Evolutionary conservation across 2,329 filamentous ascomycete genomes (phyloP), one percentile per base, ranked within the genome.

Genomic region (Fusarium redolens): DNA sequence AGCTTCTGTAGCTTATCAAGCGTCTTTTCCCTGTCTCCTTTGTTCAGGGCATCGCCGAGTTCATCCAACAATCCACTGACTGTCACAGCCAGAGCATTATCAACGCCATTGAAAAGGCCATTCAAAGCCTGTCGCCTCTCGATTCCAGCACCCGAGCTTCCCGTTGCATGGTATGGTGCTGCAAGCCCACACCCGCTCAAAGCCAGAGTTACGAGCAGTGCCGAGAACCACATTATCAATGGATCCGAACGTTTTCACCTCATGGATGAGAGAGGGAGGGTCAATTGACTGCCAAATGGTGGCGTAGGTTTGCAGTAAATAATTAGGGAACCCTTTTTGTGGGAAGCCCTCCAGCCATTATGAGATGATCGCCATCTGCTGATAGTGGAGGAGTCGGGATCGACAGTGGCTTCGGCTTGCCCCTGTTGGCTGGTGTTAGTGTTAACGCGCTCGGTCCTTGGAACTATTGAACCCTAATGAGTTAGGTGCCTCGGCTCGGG

Each of bases 91-190:
- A 61, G 3, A 1, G 25, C 13, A 9, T 17, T 25, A 18, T 28
- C 31, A 28, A 38, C 54, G 3, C 35, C 47, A 10, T 54, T 66
- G 7, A 68, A 15, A 14, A 68, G n/a, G 2, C 54, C 65, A 18
- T 3, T 28, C 12, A 61, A 4, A 4, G 31, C 40, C 7, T 52
- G 40, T 1, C 47, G 40, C 4, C 22, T 40, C 5, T 38, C 50
- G 18, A 58, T 10, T 7, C 45, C 40, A 14, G 20, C 9, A 14
- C 2, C 11, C 4, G 17, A 25, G 1, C 4, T 7, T 17, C 9
- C 13, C 14, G 18, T 13, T 4, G 25, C 3, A 4, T 18, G 7
- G 2, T 28, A 37, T 18, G 47, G 65, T 7, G 63, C 63, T 28
- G 63, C 55, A 6, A 61, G 33, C 10, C 10, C 33, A 17, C 5